Percentiles rank a stretch among this genome's conserved stretches.
These are phyloP conservation scores for Acanthochlamys bracteata DNA, from an alignment of 106 monocot genomes.

Conservation along the genomic window DNA sequence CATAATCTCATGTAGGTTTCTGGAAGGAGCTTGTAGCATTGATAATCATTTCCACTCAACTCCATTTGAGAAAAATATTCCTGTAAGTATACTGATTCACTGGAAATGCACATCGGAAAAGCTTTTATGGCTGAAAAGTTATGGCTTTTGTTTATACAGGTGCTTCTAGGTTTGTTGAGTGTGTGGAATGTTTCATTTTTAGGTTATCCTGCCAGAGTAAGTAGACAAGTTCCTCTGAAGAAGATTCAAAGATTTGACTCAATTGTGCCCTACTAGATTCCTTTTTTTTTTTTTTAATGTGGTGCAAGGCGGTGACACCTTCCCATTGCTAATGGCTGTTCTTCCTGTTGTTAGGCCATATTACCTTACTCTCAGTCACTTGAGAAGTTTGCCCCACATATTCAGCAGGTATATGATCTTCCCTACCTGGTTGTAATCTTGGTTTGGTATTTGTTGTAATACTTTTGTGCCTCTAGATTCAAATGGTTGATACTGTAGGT, in stretches of 20 bases:
- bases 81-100: constrained; percentile 43
- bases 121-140: no score
- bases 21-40: constrained; percentile 80
- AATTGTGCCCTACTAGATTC: no score
- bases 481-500: constrained; percentile 55
- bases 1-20: constrained; percentile 43
- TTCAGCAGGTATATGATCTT: constrained; percentile 63
- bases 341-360: constrained; percentile 58
- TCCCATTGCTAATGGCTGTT: not conserved
- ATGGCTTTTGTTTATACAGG: no score
- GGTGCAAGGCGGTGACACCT: not conserved
- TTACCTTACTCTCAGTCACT: constrained; percentile 89
- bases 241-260: no score
- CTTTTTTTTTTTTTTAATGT: constrained; percentile 1
- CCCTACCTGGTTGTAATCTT: not conserved
- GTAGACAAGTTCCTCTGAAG: constrained; percentile 9
- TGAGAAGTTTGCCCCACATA: constrained; percentile 97
- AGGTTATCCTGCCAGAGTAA: constrained; percentile 89
- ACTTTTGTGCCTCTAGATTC: no score
- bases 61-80: constrained; percentile 88
- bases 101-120: not conserved
- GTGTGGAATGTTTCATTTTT: constrained; percentile 96
- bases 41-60: constrained; percentile 76
- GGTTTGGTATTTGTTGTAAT: no score
- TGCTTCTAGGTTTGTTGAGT: constrained; percentile 47